A percentile compares a stretch with the other conserved stretches of the same genome.
Conservation (phyloP, 2,329 filamentous ascomycete genomes). For the Bipolaris zeicola region DNA sequence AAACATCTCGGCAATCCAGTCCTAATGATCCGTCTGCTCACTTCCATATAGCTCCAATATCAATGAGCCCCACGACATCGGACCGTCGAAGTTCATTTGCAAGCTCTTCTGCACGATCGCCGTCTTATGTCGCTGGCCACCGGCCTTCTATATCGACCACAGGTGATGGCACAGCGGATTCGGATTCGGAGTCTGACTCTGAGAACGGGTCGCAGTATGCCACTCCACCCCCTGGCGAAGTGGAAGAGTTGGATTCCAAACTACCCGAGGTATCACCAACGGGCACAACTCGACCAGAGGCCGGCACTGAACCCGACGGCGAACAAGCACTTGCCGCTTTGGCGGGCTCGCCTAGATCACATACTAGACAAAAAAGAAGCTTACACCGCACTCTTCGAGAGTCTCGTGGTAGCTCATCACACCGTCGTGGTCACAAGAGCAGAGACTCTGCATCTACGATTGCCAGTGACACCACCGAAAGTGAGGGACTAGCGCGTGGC, state of each 20-base stretch:
- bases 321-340: constrained; percentile 34
- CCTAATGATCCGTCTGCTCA: constrained; percentile 37
- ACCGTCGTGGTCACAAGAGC: constrained; percentile 75
- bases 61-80: constrained; percentile 39
- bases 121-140: constrained; percentile 39
- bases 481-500: constrained; percentile 74
- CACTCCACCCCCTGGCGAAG: constrained; percentile 41
- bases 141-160: constrained; percentile 43
- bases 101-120: constrained; percentile 45
- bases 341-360: constrained; percentile 57
- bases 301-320: constrained; percentile 37
- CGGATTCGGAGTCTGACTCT: constrained; percentile 35
- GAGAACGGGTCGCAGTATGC: constrained; percentile 34
- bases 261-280: constrained; percentile 31
- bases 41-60: constrained; percentile 41
- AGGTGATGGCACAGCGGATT: constrained; percentile 30
- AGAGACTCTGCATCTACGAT: constrained; percentile 71
- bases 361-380: constrained; percentile 78
- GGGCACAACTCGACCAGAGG: constrained; percentile 34
- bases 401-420: constrained; percentile 66
- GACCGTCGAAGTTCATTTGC: constrained; percentile 39
- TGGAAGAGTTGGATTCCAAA: constrained; percentile 24
- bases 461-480: constrained; percentile 58
- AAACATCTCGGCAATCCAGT: constrained; percentile 47
- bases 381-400: constrained; percentile 90